These are phyloP conservation scores for Ogataea paradorogensis DNA, from an alignment of 805 yeast genomes.

Conservation along the genomic window DNA sequence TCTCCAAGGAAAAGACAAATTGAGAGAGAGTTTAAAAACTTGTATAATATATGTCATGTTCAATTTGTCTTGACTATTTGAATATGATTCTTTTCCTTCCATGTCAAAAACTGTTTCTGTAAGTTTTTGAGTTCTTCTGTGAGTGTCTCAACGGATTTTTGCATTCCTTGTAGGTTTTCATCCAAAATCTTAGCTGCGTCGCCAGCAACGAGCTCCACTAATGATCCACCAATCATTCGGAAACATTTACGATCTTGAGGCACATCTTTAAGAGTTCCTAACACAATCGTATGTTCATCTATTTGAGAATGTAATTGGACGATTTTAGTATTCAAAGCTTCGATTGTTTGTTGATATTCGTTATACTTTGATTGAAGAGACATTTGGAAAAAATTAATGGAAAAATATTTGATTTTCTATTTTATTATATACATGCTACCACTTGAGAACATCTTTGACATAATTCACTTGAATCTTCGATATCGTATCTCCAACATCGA, in stretches of 20 bases:
- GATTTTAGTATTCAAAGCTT: constrained; percentile 44
- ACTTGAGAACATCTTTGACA: constrained; percentile 65
- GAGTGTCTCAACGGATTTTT: constrained; percentile 37
- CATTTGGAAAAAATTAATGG: background rate
- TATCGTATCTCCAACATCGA: constrained; percentile 85
- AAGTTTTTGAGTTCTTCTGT: constrained; percentile 38
- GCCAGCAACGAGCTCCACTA: constrained; percentile 78
- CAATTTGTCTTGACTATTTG: constrained; percentile 39
- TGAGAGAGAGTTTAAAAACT: constrained; percentile 7
- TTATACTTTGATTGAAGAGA: constrained; percentile 48
- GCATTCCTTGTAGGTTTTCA: constrained; percentile 51
- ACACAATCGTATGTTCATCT: constrained; percentile 49
- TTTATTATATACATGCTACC: constrained; percentile 18
- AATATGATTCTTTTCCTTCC: constrained; percentile 51
- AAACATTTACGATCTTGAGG: constrained; percentile 71
- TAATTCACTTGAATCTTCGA: constrained; percentile 48
- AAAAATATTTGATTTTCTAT: background rate
- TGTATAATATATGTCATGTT: constrained; percentile 4
- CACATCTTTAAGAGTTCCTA: constrained; percentile 51
- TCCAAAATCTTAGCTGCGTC: constrained; percentile 66
- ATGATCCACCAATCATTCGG: constrained; percentile 91
- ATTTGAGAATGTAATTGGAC: constrained; percentile 48
- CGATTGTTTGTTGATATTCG: constrained; percentile 47
- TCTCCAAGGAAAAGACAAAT: constrained; percentile 24
- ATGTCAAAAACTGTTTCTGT: constrained; percentile 41